phyloP scores from a whole-genome alignment of 1,284 basidiomycete genomes.

The Bothia castanella region DNA sequence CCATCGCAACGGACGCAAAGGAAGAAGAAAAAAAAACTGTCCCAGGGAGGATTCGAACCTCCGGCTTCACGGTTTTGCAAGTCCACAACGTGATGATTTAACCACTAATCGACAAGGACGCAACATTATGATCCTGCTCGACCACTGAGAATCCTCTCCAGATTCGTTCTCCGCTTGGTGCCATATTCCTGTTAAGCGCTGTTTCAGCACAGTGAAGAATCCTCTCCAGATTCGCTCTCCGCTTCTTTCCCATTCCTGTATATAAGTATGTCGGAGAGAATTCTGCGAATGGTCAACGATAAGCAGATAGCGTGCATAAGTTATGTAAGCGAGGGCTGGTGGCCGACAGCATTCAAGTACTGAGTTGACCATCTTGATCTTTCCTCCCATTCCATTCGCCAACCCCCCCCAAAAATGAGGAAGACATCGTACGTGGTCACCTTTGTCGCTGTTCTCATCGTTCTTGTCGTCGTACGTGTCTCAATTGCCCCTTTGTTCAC shows the following conservation, averaged over 20 bases:
- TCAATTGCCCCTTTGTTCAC: not conserved
- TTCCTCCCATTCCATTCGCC: not conserved
- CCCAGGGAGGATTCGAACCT: slow-evolving; percentile 43
- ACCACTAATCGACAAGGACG: slow-evolving; percentile 41
- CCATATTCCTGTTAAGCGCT: too few relatives aligned
- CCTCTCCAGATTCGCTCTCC: too few relatives aligned
- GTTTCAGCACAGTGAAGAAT: too few relatives aligned
- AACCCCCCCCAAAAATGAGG: slow-evolving; percentile 43
- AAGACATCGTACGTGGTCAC: slow-evolving; percentile 63
- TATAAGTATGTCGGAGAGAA: slow-evolving; percentile 20
- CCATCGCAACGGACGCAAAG: not conserved
- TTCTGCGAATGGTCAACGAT: slow-evolving; percentile 28
- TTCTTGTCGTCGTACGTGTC: slow-evolving; percentile 51
- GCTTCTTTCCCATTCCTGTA: too few relatives aligned
- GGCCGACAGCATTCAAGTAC: not conserved
- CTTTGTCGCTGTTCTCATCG: slow-evolving; percentile 48
- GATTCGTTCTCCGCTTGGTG: too few relatives aligned
- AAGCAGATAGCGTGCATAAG: slow-evolving; percentile 9
- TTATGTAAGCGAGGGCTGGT: slow-evolving; percentile 8
- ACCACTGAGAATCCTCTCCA: too few relatives aligned
- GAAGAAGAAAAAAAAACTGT: slow-evolving; percentile 22
- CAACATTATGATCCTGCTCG: too few relatives aligned
- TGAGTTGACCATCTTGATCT: not conserved
- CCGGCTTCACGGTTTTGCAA: slow-evolving; percentile 31
- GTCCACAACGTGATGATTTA: slow-evolving; percentile 43